phyloP scores from a whole-genome alignment of 129 eudicot species.

The Apium graveolens region DNA sequence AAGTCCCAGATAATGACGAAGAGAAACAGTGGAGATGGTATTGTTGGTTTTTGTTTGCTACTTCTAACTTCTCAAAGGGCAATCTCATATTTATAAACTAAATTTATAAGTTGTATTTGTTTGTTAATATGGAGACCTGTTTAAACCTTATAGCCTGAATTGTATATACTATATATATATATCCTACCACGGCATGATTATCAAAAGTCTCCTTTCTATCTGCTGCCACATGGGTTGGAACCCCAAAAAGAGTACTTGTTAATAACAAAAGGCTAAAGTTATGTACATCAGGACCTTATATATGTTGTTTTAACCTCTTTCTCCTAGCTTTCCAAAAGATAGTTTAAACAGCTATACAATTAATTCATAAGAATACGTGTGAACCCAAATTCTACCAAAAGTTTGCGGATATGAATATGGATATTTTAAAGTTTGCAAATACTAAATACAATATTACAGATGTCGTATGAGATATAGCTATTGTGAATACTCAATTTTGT shows the following conservation, averaged over 20 bases:
- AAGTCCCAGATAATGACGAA: slow-evolving; percentile 27
- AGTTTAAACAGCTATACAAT: background rate
- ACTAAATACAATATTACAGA: too few relatives aligned
- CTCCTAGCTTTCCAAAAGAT: background rate
- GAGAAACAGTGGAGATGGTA: slow-evolving; percentile 62
- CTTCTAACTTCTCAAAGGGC: background rate
- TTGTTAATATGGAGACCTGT: background rate
- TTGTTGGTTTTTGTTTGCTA: background rate
- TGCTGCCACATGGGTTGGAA: background rate
- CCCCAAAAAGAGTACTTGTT: background rate
- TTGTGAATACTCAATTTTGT: background rate
- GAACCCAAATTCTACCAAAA: background rate
- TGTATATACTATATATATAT: too few relatives aligned
- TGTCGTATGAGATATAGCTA: background rate
- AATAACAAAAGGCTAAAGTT: background rate
- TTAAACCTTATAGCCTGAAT: background rate
- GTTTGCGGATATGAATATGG: background rate
- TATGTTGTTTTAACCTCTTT: background rate
- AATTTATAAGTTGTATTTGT: background rate
- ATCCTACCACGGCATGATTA: background rate
- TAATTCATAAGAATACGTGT: too few relatives aligned
- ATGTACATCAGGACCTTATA: background rate
- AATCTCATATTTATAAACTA: background rate
- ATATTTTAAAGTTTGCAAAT: background rate
- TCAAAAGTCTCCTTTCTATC: background rate